Percentiles rank a stretch among this genome's conserved stretches.
Evolutionary conservation across 2,329 filamentous ascomycete genomes (phyloP).

Genomic region (Colletotrichum sidae): DNA sequence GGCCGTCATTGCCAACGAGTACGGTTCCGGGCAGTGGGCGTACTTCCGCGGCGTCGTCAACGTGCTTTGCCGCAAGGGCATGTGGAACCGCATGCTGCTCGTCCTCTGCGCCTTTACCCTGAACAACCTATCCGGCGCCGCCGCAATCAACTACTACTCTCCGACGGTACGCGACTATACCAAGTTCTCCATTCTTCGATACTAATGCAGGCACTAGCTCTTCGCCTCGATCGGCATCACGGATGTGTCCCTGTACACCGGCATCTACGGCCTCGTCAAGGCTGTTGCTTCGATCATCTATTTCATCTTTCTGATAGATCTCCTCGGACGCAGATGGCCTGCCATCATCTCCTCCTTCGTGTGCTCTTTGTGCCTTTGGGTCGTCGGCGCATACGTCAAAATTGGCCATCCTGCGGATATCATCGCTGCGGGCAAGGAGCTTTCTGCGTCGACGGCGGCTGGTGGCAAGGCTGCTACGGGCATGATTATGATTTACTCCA

Average conservation of each 20-base stretch:
- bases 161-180: slow-evolving; percentile 39
- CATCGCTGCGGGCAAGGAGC: slow-evolving; percentile 54
- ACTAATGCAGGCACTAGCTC: background rate
- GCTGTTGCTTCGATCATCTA: slow-evolving; percentile 54
- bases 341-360: slow-evolving; percentile 60
- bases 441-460: slow-evolving; percentile 54
- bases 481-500: slow-evolving; percentile 65
- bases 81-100: slow-evolving; percentile 52
- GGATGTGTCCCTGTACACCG: slow-evolving; percentile 58
- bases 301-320: slow-evolving; percentile 52
- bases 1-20: slow-evolving; percentile 44
- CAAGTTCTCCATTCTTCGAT: background rate
- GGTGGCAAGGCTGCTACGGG: slow-evolving; percentile 65
- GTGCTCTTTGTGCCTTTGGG: slow-evolving; percentile 61
- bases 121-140: slow-evolving; percentile 51
- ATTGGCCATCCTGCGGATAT: slow-evolving; percentile 59
- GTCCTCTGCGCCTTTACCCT: slow-evolving; percentile 52
- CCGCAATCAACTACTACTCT: slow-evolving; percentile 56
- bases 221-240: slow-evolving; percentile 58
- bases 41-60: slow-evolving; percentile 48
- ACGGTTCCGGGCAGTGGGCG: slow-evolving; percentile 47
- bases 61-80: slow-evolving; percentile 51
- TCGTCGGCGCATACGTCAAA: slow-evolving; percentile 65
- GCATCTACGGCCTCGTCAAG: slow-evolving; percentile 61
- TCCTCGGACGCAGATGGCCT: slow-evolving; percentile 51